Percentiles rank a stretch among this genome's conserved stretches.
These are phyloP conservation scores for Stemphylium beticola DNA, from an alignment of 2,329 filamentous ascomycete genomes.

Conservation along the genomic window DNA sequence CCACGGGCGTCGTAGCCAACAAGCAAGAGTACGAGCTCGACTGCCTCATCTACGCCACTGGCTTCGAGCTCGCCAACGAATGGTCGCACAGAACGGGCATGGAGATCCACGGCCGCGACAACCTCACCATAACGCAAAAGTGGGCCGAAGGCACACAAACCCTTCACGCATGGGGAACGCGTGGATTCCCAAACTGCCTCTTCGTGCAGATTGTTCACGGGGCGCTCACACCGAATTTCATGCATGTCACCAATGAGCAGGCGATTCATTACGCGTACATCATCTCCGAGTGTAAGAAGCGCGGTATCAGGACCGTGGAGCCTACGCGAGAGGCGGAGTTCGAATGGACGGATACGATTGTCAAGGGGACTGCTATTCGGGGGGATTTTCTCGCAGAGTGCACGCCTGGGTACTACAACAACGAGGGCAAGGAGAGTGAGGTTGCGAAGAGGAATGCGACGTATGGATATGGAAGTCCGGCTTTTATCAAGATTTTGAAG, in stretches of 20 bases:
- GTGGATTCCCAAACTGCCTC: conserved; percentile 64
- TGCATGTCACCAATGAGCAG: conserved; percentile 33
- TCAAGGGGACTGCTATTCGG: conserved; percentile 51
- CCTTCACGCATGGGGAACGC: conserved; percentile 58
- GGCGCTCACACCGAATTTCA: conserved; percentile 34
- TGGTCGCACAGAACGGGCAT: conserved; percentile 38
- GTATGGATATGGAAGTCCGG: conserved; percentile 40
- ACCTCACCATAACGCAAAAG: conserved; percentile 54
- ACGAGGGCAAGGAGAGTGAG: conserved; percentile 23
- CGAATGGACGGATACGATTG: conserved; percentile 52
- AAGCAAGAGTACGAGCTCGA: no score
- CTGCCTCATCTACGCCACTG: no score
- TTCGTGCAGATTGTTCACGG: conserved; percentile 37
- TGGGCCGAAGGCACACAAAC: conserved; percentile 57
- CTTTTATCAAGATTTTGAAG: conserved; percentile 42
- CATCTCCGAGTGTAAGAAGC: conserved; percentile 45
- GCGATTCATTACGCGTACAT: conserved; percentile 56
- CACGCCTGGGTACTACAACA: conserved; percentile 60
- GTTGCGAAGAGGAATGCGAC: conserved; percentile 19
- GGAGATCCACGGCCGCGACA: conserved; percentile 54
- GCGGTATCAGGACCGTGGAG: conserved; percentile 44
- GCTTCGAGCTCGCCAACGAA: no score
- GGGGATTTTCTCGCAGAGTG: conserved; percentile 54
- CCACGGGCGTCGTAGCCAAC: no score
- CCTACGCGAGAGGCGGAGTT: conserved; percentile 56